Conservation (phyloP, 2,329 filamentous ascomycete genomes). For the Fusarium miscanthi region DNA sequence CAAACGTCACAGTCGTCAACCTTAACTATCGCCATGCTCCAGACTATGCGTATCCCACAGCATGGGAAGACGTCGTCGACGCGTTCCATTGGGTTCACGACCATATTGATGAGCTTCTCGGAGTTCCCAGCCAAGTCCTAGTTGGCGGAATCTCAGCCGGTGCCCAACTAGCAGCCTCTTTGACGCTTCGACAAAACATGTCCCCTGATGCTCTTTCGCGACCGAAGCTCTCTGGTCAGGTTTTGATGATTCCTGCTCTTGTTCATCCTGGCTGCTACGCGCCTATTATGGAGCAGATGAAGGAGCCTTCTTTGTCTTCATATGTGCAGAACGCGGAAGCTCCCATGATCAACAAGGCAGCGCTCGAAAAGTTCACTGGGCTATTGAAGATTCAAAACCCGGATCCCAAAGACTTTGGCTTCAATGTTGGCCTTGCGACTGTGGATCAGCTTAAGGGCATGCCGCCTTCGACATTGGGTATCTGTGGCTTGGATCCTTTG, state of each 20-base stretch:
- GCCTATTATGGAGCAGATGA: constrained; percentile 50
- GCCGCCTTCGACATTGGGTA: constrained; percentile 57
- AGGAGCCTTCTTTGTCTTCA: constrained; percentile 55
- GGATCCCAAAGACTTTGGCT: constrained; percentile 46
- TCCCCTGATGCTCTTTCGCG: constrained; percentile 19
- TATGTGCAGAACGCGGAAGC: constrained; percentile 59
- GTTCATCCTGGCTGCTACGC: constrained; percentile 39
- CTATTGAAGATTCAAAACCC: constrained; percentile 41
- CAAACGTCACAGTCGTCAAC: constrained; percentile 60
- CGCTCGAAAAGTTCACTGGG: constrained; percentile 33
- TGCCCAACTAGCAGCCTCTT: constrained; percentile 54
- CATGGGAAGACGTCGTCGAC: constrained; percentile 65
- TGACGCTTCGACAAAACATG: constrained; percentile 54
- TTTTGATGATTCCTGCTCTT: constrained; percentile 62
- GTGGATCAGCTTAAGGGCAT: constrained; percentile 53
- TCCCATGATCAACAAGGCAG: constrained; percentile 49
- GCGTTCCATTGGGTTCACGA: constrained; percentile 64
- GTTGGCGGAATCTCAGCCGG: constrained; percentile 63
- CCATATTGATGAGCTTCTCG: constrained; percentile 19
- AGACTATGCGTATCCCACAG: constrained; percentile 62
- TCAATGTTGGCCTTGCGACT: constrained; percentile 51
- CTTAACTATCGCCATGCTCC: constrained; percentile 71
- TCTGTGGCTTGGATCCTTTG: constrained; percentile 60
- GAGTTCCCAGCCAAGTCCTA: constrained; percentile 47
- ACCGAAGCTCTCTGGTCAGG: constrained; percentile 59